Evolutionary conservation across 202 grass and related monocot species (phyloP).

Genomic region (Dendrocalamus latiflorus): DNA sequence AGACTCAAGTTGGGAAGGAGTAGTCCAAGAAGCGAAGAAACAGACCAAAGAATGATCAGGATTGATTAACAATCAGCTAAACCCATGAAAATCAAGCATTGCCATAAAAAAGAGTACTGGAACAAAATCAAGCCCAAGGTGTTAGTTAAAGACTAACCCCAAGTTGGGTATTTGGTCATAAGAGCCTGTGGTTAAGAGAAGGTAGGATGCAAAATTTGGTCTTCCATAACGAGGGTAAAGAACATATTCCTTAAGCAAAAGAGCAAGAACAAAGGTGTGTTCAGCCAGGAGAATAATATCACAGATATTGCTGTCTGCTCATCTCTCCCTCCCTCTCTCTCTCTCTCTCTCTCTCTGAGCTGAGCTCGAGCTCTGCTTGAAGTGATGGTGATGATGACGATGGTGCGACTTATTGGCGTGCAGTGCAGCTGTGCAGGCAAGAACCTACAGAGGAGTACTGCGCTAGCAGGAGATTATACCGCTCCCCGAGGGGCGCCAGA

Average conservation of each 20-base stretch:
- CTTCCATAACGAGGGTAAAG: too few species aligned
- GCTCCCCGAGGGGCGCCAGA: slow-evolving; percentile 14
- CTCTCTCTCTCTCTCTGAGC: too few species aligned
- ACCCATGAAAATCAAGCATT: not conserved
- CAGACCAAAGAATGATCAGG: not conserved
- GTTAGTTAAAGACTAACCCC: not conserved
- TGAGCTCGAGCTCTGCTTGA: not conserved
- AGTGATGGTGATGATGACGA: not conserved
- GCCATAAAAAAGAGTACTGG: not conserved
- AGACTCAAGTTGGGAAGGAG: not conserved
- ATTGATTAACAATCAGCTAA: not conserved
- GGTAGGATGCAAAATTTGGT: not conserved
- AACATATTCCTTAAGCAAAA: not conserved
- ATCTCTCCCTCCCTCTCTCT: too few species aligned
- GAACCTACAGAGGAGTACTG: not conserved
- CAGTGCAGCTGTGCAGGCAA: not conserved
- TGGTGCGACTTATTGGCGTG: not conserved
- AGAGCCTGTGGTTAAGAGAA: not conserved
- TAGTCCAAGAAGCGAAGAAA: not conserved
- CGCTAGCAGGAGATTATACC: slow-evolving; percentile 16
- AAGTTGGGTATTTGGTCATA: not conserved
- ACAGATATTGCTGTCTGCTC: not conserved
- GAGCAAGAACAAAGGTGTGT: too few species aligned
- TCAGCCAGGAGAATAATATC: too few species aligned
- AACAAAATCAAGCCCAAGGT: not conserved